These are phyloP conservation scores for Trametes punicea DNA, from an alignment of 768 basidiomycete species.

Conservation along the genomic window DNA sequence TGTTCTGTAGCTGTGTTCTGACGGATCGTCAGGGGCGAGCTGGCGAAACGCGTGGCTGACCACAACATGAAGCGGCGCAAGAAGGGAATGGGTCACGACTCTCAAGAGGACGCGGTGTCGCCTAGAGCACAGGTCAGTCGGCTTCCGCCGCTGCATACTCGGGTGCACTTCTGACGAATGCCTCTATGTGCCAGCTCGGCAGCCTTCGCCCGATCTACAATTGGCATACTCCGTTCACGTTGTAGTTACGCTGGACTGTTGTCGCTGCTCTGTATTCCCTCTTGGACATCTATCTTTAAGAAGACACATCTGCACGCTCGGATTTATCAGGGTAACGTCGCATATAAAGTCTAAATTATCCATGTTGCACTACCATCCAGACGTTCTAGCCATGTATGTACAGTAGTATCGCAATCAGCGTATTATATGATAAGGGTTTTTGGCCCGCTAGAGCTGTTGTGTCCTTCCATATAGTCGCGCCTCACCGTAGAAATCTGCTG, in stretches of 20 bases:
- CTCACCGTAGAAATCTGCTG: no score
- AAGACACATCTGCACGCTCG: no score
- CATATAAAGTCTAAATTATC: no score
- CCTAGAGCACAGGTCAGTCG: conserved; percentile 3
- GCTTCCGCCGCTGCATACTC: neutral
- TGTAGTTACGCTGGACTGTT: neutral
- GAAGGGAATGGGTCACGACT: neutral
- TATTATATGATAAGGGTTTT: no score
- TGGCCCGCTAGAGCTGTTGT: no score
- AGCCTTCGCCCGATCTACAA: conserved; percentile 3
- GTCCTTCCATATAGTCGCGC: no score
- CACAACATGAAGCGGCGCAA: conserved; percentile 5
- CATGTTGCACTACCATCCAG: no score
- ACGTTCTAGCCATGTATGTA: no score
- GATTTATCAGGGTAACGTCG: no score
- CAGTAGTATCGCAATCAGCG: no score
- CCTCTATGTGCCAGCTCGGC: neutral
- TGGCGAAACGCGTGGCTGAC: conserved; percentile 13
- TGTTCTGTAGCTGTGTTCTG: no score
- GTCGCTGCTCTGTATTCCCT: neutral
- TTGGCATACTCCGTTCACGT: neutral
- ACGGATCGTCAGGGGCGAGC: conserved; percentile 1
- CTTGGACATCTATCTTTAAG: no score
- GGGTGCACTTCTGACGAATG: neutral
- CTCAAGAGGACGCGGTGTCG: neutral